Evolutionary conservation across 768 basidiomycete genomes (phyloP), one percentile per base, ranked within the genome.

Genomic region (Chlorophyllum brunneum): DNA sequence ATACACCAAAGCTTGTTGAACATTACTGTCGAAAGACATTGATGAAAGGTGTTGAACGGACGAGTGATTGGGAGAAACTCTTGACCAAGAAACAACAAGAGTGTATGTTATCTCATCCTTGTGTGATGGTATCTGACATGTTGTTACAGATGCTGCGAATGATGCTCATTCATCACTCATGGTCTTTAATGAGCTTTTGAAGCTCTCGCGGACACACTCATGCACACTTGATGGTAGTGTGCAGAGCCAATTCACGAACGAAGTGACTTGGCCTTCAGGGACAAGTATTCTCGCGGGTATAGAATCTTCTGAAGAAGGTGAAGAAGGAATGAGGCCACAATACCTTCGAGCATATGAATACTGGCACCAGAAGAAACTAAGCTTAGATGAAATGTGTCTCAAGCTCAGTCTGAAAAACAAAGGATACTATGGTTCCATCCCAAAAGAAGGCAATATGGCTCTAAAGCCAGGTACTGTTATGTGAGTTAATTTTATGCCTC

Each of bases 161-260:
- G 72, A 74, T 53, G 70, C 63, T 11, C 70, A 72, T 53, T 64
- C 63, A 26, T 59, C 65, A 1, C 33, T 70, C 11, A 63, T 64
- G 58, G 63, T 70, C 7, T 70, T 66, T 31, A 43, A 59, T 4
- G 60, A 54, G 10, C 61, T 74, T 16, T 45, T 65, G 3, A 60
- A 60, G 1, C 48, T 68, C n/a, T 63, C 67, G 1, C 27, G 59
- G 13, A 37, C 61, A 43, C 54, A 61, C 20, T 55, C 48, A 2
- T 54, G 59, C 15, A 23, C 45, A 43, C 56, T 65, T 11, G 54
- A 59, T 16, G 39, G 50, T 3, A 29, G 56, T 29, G 50, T 54
- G 7, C 33, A 51, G 23, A 44, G 48, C 16, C 38, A 13, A 34
- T 45, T 46, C 40, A 20, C 40, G 11, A 41, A 26, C 48, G 40